Conservation (phyloP, 495 filamentous ascomycete genomes). For the Lasiosphaeris hirsuta region DNA sequence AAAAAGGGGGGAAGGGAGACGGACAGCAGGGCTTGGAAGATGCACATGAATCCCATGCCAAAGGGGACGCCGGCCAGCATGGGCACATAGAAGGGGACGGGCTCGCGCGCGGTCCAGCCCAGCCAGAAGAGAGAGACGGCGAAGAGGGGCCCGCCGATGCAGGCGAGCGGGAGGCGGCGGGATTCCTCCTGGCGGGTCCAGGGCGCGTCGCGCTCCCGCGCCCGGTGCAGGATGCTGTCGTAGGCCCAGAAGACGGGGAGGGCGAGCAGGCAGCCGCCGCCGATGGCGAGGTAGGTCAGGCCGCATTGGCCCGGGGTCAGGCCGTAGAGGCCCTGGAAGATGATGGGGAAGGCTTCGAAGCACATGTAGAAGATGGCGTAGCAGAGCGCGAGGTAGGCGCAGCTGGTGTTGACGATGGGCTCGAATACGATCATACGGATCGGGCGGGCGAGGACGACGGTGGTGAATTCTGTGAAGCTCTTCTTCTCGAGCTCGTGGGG, state of each 20-base stretch:
- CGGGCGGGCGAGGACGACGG: conserved; percentile 38
- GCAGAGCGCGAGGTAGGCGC: conserved; percentile 63
- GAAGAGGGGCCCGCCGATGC: conserved; percentile 61
- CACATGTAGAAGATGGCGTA: conserved; percentile 77
- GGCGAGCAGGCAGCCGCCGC: conserved; percentile 42
- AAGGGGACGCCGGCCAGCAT: conserved; percentile 63
- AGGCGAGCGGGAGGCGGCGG: conserved; percentile 64
- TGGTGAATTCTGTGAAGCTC: conserved; percentile 24
- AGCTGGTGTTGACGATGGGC: conserved; percentile 55
- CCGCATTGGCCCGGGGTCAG: conserved; percentile 44
- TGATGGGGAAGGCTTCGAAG: conserved; percentile 65
- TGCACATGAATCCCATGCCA: conserved; percentile 60
- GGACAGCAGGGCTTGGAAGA: conserved; percentile 56
- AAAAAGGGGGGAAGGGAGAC: conserved; percentile 58
- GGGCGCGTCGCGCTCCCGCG: conserved; percentile 18
- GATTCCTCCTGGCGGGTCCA: conserved; percentile 53
- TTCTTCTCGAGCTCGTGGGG: conserved; percentile 36
- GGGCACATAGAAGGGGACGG: conserved; percentile 62
- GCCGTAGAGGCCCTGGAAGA: conserved; percentile 51
- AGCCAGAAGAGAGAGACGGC: conserved; percentile 68
- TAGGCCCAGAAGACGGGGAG: conserved; percentile 52
- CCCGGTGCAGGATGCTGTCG: conserved; percentile 28
- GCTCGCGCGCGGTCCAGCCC: conserved; percentile 58
- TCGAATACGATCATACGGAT: conserved; percentile 44
- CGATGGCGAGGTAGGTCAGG: conserved; percentile 47